Evolutionary conservation across 495 filamentous ascomycete genomes (phyloP), one percentile per base, ranked within the genome.

Genomic region (Delitschia confertaspora): DNA sequence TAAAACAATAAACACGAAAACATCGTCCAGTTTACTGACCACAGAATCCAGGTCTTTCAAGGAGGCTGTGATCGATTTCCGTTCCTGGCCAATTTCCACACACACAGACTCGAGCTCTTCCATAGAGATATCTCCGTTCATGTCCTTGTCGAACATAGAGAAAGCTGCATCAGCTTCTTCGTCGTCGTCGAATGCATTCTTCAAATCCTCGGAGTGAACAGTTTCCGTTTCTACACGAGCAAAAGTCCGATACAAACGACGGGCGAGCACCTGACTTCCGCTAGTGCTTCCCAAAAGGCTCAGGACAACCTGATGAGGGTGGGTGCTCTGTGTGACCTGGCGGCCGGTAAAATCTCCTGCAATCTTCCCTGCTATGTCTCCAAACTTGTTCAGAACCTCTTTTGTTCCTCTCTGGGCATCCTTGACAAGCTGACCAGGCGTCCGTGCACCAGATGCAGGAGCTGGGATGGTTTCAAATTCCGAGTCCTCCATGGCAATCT

Each of bases 111-210:
- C 89, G 11, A 96, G 71, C 62, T 95, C 89, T 42, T 93, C 85
- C 80, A 94, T 93, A 5, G 85, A 91, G 31, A 96, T 91, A 59
- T 95, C 88, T 11, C 91, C 91, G 49, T 96, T 96, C 65, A 98
- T 75, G 55, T 98, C 91, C 48, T 88, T 88, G 63, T 98, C 89
- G 42, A 95, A 95, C 73, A 95, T 88, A 40, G 69, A 68, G 48
- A 98, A 98, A 9, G 88, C 88, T 1, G 85, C 83, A 40, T 95
- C 86, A 2, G 88, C 86, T 54, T 95, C 88, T 16, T 95, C 88
- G 41, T 77, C 69, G 27, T 77, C 82, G n/a, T 81, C 74, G 51
- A 95, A 95, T 2, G 84, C 89, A 20, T 73, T 69, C 49, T 76
- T 80, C 22, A 96, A 57, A 49, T 95, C 88, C 25, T 83, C 82